phyloP scores from a whole-genome alignment of 805 yeast species.

The Scheffersomyces stipitis region DNA sequence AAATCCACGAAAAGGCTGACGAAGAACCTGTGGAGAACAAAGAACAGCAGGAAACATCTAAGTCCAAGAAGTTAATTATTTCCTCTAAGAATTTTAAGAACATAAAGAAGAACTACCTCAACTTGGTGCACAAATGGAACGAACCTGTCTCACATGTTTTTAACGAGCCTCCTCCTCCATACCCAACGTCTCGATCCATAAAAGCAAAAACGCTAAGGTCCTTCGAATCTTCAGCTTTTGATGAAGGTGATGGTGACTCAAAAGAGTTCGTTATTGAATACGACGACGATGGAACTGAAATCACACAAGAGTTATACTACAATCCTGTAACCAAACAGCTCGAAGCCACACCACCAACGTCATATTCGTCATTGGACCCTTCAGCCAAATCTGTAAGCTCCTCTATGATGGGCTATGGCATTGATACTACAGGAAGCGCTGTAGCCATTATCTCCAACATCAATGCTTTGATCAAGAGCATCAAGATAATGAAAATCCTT shows the following conservation, averaged over 20 bases:
- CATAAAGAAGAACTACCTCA: constrained; percentile 20
- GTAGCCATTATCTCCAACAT: constrained; percentile 29
- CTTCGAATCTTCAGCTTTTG: constrained; percentile 4
- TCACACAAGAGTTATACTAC: constrained; percentile 27
- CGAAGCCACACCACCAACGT: constrained; percentile 25
- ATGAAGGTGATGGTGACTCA: constrained; percentile 6
- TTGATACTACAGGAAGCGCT: constrained; percentile 8
- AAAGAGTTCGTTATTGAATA: constrained; percentile 31
- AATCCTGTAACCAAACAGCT: constrained; percentile 34
- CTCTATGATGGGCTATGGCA: background rate
- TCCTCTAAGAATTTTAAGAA: constrained; percentile 5
- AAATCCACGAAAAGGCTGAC: constrained; percentile 4
- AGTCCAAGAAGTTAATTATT: background rate
- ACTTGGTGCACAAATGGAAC: constrained; percentile 32
- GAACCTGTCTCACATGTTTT: constrained; percentile 15
- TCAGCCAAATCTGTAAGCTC: background rate
- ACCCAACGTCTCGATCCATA: background rate
- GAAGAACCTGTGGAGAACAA: background rate
- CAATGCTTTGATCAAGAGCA: constrained; percentile 31
- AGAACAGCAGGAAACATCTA: background rate
- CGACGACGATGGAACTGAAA: constrained; percentile 22
- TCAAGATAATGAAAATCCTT: constrained; percentile 33
- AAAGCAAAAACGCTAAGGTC: background rate
- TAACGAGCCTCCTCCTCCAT: constrained; percentile 1
- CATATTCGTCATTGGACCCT: constrained; percentile 6